phyloP scores from a whole-genome alignment of 2,329 filamentous ascomycete species.

The Aspergillus amoenus region DNA sequence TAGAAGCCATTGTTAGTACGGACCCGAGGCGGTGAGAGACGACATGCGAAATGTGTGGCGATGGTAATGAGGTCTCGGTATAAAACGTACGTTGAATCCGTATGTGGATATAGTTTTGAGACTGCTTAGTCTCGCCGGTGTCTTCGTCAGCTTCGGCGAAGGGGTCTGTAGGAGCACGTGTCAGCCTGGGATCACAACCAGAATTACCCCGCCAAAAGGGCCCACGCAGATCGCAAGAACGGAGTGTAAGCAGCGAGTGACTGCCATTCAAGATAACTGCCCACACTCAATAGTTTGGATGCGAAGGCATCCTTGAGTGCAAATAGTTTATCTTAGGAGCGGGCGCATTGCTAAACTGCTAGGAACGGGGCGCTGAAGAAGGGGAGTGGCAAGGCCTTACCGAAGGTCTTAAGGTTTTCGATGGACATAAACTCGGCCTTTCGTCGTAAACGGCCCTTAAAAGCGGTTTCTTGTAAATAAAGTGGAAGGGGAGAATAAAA shows the following conservation, averaged over 20 bases:
- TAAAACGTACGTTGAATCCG: conserved; percentile 88
- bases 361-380: background rate
- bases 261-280: background rate
- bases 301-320: background rate
- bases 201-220: conserved; percentile 38
- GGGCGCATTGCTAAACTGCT: background rate
- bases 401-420: conserved; percentile 97
- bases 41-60: conserved; percentile 1
- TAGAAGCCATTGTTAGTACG: conserved; percentile 44
- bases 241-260: background rate
- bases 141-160: conserved; percentile 99
- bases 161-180: conserved; percentile 69
- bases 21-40: conserved; percentile 4
- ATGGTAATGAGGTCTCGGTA: background rate
- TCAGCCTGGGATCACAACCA: conserved; percentile 32
- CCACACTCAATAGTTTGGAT: background rate
- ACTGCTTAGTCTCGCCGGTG: conserved; percentile 90
- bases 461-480: conserved; percentile 35
- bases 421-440: conserved; percentile 95
- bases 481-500: conserved; percentile 30
- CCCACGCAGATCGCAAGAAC: conserved; percentile 12
- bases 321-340: background rate
- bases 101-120: conserved; percentile 98
- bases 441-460: conserved; percentile 52
- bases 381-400: conserved; percentile 55